Percentiles rank a stretch among this genome's conserved stretches.
phyloP scores from a whole-genome alignment of 2,329 filamentous ascomycete species.

The Cytospora piceae region DNA sequence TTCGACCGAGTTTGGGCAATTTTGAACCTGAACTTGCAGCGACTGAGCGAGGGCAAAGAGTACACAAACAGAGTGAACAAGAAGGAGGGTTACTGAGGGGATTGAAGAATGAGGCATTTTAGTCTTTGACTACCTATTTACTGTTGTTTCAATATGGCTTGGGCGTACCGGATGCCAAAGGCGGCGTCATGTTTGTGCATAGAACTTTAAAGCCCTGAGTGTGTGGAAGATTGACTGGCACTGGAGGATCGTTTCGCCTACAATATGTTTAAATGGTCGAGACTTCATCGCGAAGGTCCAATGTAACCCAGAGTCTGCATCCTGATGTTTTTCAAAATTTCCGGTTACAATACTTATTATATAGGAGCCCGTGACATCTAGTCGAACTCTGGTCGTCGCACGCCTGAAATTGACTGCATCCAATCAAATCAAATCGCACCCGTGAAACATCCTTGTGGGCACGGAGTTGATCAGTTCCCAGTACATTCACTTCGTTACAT shows the following conservation, averaged over 20 bases:
- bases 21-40: conserved; percentile 46
- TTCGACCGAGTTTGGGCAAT: conserved; percentile 47
- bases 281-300: too few relatives aligned
- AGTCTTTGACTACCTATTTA: background rate
- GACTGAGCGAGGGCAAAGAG: conserved; percentile 42
- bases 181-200: background rate
- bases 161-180: background rate
- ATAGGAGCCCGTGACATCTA: background rate
- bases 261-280: background rate
- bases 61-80: conserved; percentile 48
- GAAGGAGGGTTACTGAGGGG: conserved; percentile 38
- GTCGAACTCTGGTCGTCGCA: too few relatives aligned
- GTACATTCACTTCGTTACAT: too few relatives aligned
- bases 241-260: background rate
- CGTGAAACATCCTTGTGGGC: too few relatives aligned
- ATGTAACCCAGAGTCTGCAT: background rate
- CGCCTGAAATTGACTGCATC: too few relatives aligned
- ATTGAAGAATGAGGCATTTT: background rate
- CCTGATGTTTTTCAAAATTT: background rate
- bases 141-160: background rate
- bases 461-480: too few relatives aligned
- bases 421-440: too few relatives aligned
- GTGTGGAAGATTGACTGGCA: too few relatives aligned
- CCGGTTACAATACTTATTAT: too few relatives aligned
- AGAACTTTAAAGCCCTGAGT: background rate